Conservation (phyloP, 768 basidiomycete genomes). For the Pisolithus microcarpus region DNA sequence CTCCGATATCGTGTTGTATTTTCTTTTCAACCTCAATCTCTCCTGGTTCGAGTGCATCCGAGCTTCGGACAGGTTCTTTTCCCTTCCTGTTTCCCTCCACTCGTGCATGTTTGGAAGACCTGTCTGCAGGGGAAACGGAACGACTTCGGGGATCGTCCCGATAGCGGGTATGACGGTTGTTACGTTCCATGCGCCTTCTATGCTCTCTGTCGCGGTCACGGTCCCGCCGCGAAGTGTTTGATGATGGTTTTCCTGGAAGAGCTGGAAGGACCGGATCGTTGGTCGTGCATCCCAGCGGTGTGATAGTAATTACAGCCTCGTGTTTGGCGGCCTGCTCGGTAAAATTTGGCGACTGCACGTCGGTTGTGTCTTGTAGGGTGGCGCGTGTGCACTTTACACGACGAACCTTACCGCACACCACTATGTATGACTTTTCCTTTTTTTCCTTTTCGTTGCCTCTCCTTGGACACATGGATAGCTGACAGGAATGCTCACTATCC, state of each 20-base stretch:
- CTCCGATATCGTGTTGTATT: slow-evolving; percentile 15
- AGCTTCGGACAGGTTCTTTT: slow-evolving; percentile 8
- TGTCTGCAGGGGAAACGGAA: slow-evolving; percentile 10
- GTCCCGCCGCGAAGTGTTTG: neutral
- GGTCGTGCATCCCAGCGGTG: slow-evolving; percentile 10
- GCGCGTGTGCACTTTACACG: too few relatives aligned
- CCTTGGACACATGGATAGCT: too few relatives aligned
- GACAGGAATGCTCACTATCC: too few relatives aligned
- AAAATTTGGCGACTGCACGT: too few relatives aligned
- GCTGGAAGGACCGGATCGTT: slow-evolving; percentile 14
- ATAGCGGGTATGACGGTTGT: slow-evolving; percentile 1
- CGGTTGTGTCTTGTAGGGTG: too few relatives aligned
- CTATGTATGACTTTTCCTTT: too few relatives aligned
- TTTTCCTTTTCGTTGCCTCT: too few relatives aligned
- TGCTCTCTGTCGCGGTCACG: slow-evolving; percentile 1
- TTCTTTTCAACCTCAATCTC: slow-evolving; percentile 9
- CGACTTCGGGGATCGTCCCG: slow-evolving; percentile 5
- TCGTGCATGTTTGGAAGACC: slow-evolving; percentile 15
- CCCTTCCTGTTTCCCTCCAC: slow-evolving; percentile 9
- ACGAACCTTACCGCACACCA: too few relatives aligned
- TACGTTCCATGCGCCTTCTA: neutral
- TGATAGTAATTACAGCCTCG: neutral
- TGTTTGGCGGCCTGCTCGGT: too few relatives aligned
- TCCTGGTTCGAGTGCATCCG: slow-evolving; percentile 6
- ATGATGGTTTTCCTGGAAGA: slow-evolving; percentile 2